phyloP scores from a whole-genome alignment of 768 basidiomycete genomes.

The Pisolithus microcarpus region DNA sequence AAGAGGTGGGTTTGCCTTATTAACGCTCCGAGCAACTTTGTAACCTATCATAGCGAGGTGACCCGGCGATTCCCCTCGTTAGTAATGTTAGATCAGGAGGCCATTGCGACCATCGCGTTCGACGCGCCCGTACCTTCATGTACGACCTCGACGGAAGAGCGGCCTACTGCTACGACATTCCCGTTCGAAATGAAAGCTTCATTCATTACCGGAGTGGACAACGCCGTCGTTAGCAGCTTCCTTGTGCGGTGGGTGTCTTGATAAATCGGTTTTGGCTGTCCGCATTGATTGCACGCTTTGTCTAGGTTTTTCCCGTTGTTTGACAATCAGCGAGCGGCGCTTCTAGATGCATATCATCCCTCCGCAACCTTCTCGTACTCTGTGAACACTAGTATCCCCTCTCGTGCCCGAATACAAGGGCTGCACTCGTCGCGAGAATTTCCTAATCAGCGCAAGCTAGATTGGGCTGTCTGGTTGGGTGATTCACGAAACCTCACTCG shows the following conservation, averaged over 20 bases:
- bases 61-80: conserved; percentile 74
- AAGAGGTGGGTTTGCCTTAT: conserved; percentile 44
- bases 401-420: conserved; percentile 68
- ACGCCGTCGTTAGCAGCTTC: conserved; percentile 64
- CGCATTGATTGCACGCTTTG: conserved; percentile 9
- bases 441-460: conserved; percentile 78
- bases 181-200: conserved; percentile 69
- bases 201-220: conserved; percentile 69
- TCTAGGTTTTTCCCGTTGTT: conserved; percentile 77
- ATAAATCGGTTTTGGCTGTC: not conserved
- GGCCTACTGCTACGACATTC: conserved; percentile 63
- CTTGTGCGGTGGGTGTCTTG: conserved; percentile 55
- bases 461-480: conserved; percentile 67
- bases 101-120: conserved; percentile 71
- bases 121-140: conserved; percentile 58
- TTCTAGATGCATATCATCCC: conserved; percentile 72
- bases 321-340: conserved; percentile 63
- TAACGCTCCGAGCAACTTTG: not conserved
- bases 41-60: conserved; percentile 53
- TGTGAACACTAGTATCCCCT: conserved; percentile 75
- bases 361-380: conserved; percentile 89
- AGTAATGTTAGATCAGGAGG: conserved; percentile 76
- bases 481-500: conserved; percentile 75
- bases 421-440: conserved; percentile 54
- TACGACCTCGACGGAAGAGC: conserved; percentile 28